Base-by-base conservation (phyloP, 495 filamentous ascomycete genomes). In the Terfezia claveryi region DNA sequence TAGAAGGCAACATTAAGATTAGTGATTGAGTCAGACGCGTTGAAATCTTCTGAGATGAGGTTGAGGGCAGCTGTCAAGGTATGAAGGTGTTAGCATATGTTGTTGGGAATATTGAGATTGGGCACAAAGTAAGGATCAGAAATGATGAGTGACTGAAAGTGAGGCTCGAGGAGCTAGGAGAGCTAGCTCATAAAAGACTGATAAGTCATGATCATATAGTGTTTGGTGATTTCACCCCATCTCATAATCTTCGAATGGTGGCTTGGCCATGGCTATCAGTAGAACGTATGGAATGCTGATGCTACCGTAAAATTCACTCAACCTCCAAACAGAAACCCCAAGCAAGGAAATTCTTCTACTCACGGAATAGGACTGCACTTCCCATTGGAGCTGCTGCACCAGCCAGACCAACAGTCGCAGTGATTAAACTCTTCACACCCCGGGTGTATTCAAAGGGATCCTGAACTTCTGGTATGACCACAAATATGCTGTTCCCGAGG, bases 1-100 rank as follows among this genome's bases (percentile, higher is more conserved):
- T 92, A 94, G 52, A 94, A 66, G 2, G 88, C 83, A 10, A 92
- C 80, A 6, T 83, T 82, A 50, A 94, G 62, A 63, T 94, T 94
- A 23, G 85, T 79, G 36, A 88, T 71, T 1, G 83, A 81, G n/a
- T 77, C 65, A 0, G 77, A 77, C 17, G 80, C 72, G 52, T 80
- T 53, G 27, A 94, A 68, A 27, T 87, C 79, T 10, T 62, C 61
- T 2, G 82, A 67, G 36, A 95, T 80, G 51, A 83, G 73, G 8
- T 74, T 70, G 23, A 96, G 74, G 2, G 85, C 79, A 50, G 89
- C 85, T 51, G 32, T 55, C 16, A 9, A 46, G 41, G 8, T 4
- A 46, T 14, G 12, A 46, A 20, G 20, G 20, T 46, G 41, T 46
- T 46, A 46, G 41, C 41, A 32, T 32, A 32, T 7, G 27, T 32